Percentiles rank a stretch among this genome's conserved stretches.
Evolutionary conservation across 2,329 filamentous ascomycete genomes (phyloP).

Genomic region (Pseudocercospora vitis): DNA sequence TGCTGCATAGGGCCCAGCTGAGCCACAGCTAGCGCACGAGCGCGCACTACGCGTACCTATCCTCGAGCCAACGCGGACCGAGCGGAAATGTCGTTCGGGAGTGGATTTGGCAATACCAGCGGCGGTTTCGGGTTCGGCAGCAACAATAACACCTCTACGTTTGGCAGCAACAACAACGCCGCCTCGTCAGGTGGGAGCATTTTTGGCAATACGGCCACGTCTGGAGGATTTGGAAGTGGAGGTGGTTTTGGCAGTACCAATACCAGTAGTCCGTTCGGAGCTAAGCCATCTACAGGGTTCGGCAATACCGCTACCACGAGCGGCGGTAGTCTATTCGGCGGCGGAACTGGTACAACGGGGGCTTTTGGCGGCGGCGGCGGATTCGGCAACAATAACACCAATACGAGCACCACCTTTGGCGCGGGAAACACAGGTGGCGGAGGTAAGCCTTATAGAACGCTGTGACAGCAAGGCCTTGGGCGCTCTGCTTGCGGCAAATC

Average conservation of each 20-base stretch:
- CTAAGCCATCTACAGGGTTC: constrained; percentile 28
- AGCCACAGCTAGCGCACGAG: constrained; percentile 37
- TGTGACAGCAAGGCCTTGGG: background rate
- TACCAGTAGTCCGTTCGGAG: constrained; percentile 28
- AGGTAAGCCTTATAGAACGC: constrained; percentile 27
- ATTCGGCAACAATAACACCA: constrained; percentile 27
- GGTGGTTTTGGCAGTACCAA: constrained; percentile 20
- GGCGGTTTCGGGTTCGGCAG: constrained; percentile 22
- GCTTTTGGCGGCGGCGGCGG: constrained; percentile 25
- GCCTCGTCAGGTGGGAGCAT: constrained; percentile 27
- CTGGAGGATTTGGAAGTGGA: constrained; percentile 29
- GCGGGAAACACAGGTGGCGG: constrained; percentile 35
- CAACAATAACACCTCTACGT: constrained; percentile 25
- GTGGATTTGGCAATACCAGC: constrained; percentile 21
- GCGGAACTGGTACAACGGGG: constrained; percentile 24
- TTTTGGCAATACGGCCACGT: constrained; percentile 33
- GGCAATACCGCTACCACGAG: constrained; percentile 30
- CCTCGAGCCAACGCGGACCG: background rate
- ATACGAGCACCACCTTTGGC: constrained; percentile 41
- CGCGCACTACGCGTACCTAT: constrained; percentile 12
- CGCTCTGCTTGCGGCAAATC: background rate
- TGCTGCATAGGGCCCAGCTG: constrained; percentile 9
- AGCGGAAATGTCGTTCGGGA: constrained; percentile 27
- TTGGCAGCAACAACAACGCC: constrained; percentile 28
- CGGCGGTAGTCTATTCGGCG: constrained; percentile 37